Conservation (phyloP, 176 grass and related monocot genomes). For the Avena eriantha region DNA sequence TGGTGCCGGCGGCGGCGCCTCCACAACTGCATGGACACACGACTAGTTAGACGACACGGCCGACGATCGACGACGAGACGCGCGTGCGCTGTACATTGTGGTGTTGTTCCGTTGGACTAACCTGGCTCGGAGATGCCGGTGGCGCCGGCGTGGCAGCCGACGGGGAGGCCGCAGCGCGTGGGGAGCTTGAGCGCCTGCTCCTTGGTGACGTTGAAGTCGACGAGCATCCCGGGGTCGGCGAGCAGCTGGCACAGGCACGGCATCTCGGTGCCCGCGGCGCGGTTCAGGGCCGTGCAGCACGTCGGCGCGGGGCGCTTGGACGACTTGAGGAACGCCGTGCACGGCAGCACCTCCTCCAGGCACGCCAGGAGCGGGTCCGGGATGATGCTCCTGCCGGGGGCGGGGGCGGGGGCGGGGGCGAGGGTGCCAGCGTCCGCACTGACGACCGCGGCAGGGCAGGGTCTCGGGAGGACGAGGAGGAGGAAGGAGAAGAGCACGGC, state of each 20-base stretch:
- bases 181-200: slow-evolving; percentile 52
- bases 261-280: slow-evolving; percentile 40
- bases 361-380: slow-evolving; percentile 35
- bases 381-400: not conserved
- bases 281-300: slow-evolving; percentile 55
- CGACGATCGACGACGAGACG: not conserved
- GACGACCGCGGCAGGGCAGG: not conserved
- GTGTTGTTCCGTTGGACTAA: not conserved
- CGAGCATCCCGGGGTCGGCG: slow-evolving; percentile 53
- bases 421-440: not conserved
- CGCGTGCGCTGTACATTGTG: not conserved
- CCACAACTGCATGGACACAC: slow-evolving; percentile 39
- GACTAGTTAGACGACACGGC: no score
- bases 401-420: slow-evolving; percentile 1
- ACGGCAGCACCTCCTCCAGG: slow-evolving; percentile 51
- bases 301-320: slow-evolving; percentile 24
- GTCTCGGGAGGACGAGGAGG: not conserved
- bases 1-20: slow-evolving; percentile 47
- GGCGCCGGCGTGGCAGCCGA: slow-evolving; percentile 37
- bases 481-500: not conserved
- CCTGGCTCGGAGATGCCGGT: slow-evolving; percentile 36
- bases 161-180: slow-evolving; percentile 38
- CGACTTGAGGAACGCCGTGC: slow-evolving; percentile 52
- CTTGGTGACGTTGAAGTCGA: slow-evolving; percentile 54
- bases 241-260: slow-evolving; percentile 54